Evolutionary conservation across 176 grass and related monocot genomes (phyloP), one percentile per base, ranked within the genome.

Genomic region (Thalia dealbata): DNA sequence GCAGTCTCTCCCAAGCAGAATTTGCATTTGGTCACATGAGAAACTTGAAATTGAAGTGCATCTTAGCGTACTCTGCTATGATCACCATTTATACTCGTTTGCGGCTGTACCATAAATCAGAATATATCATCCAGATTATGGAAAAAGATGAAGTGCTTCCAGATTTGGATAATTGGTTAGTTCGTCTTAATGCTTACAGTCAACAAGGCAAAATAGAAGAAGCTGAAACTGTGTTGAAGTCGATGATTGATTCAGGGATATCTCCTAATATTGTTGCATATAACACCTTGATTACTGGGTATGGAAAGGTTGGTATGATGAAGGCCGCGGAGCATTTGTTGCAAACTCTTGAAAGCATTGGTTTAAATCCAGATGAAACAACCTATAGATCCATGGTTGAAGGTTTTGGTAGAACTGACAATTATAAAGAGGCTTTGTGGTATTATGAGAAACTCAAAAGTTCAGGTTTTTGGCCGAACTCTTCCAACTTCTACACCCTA

Each of bases 381-480:
- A 92, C 93, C 24, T 92, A 92, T 76, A 87, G 93, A 79, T 92
- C 93, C 24, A 92, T 96, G 84, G 28, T 96, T 75, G 93, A 96
- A 82, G 93, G 93, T 64, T 92, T 96, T 72, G 93, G 89, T 68
- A 89, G 82, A 81, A 66, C 77, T 21, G 82, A 88, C 69, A 78
- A 84, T 67, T 84, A 90, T 35, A 26, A 81, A 50, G 82, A 92
- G 38, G 73, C 89, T 19, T 61, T 86, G 55, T 82, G 12, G 2
- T 90, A 85, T 71, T 96, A 96, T 78, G 76, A 76, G 61, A 86
- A 86, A 81, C 86, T 96, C 63, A 86, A 88, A 56, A 74, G 29
- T 52, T 84, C 45, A 14, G 89, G 92, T 30, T 96, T 82, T 82
- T 78, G 22, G 52, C 87, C 84, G 76, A 92, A 80, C 71, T 88